Evolutionary conservation across 78 protist genomes (phyloP), one percentile per base, ranked within the genome.

Genomic region (Trichosphaerium sp.): DNA sequence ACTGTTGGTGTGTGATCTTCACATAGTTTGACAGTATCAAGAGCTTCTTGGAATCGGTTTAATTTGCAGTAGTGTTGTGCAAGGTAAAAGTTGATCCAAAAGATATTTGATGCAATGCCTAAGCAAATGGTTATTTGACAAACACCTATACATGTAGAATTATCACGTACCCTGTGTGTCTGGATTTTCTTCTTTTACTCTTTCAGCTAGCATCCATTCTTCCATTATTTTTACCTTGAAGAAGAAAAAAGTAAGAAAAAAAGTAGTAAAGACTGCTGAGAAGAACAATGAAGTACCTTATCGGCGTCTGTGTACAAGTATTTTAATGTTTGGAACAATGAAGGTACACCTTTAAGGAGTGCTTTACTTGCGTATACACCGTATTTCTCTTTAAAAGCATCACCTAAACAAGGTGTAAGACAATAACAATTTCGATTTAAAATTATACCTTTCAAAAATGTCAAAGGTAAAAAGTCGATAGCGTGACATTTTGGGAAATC

Each of bases 1-100:
- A 61, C 25, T 0, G 92, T 88, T 1, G 92, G 92, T 11, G 89
- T 88, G 83, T 88, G 89, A 26, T 0, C 65, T 8, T 84, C 35
- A 10, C 84, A 84, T 1, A 1, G 14, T 0, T 73, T 71, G 1
- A 78, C 8, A 31, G 1, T 0, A 18, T 0, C 55, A 10, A 84
- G 63, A 7, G 91, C 92, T 18, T 11, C 2, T 2, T 0, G 64
- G 2, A 1, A 0, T n/a, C 47, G 54, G 4, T 76, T 56, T 6
- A 3, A 4, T 0, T 0, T 0, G 56, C 40, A 65, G 68, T 48
- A 5, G 56, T 88, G 91, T 57, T 72, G 66, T 8, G 91, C 82
- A 4, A 38, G 42, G 29, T 57, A 43, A 8, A 29, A 1, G 18
- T 35, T 21, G 23, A 37, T 44, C 85, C 86, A 85, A 49, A 84